Evolutionary conservation across 2,329 filamentous ascomycete genomes (phyloP).

Genomic region (Alternaria arborescens): DNA sequence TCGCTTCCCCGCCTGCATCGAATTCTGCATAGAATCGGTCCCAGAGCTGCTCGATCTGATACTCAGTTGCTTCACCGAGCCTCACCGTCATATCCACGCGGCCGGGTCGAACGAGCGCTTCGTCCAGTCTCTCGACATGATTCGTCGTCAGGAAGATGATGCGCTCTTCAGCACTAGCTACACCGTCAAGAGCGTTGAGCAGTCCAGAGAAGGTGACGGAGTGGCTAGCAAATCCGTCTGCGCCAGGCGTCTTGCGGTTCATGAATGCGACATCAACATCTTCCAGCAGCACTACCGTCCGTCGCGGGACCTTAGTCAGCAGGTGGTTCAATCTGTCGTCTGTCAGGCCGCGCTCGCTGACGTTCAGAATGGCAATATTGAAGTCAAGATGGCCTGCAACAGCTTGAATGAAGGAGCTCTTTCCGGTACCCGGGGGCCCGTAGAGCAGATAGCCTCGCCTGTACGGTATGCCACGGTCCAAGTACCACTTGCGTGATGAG

Average conservation of each 20-base stretch:
- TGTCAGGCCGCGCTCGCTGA: conserved; percentile 88
- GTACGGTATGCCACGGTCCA: conserved; percentile 94
- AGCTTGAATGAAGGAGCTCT: conserved; percentile 95
- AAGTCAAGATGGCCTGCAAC: conserved; percentile 92
- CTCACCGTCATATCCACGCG: conserved; percentile 92
- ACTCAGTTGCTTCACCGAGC: conserved; percentile 84
- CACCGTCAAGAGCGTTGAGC: conserved; percentile 75
- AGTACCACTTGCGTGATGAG: conserved; percentile 82
- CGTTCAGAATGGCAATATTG: conserved; percentile 89
- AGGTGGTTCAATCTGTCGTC: conserved; percentile 89
- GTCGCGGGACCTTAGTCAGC: conserved; percentile 81
- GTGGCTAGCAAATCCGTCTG: conserved; percentile 84
- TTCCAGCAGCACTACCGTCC: conserved; percentile 84
- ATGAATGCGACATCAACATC: conserved; percentile 92
- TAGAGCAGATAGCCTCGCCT: conserved; percentile 88
- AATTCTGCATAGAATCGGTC: conserved; percentile 91
- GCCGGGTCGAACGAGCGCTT: conserved; percentile 87
- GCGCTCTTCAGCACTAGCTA: conserved; percentile 93
- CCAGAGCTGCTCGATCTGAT: conserved; percentile 89
- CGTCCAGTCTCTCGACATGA: conserved; percentile 87
- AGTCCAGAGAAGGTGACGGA: conserved; percentile 95
- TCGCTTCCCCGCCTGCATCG: conserved; percentile 69
- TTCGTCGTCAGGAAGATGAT: conserved; percentile 96
- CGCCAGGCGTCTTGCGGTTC: conserved; percentile 78
- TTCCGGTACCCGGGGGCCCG: conserved; percentile 89